phyloP scores from a whole-genome alignment of 345 rosid genomes.

The Anastatica hierochuntica region DNA sequence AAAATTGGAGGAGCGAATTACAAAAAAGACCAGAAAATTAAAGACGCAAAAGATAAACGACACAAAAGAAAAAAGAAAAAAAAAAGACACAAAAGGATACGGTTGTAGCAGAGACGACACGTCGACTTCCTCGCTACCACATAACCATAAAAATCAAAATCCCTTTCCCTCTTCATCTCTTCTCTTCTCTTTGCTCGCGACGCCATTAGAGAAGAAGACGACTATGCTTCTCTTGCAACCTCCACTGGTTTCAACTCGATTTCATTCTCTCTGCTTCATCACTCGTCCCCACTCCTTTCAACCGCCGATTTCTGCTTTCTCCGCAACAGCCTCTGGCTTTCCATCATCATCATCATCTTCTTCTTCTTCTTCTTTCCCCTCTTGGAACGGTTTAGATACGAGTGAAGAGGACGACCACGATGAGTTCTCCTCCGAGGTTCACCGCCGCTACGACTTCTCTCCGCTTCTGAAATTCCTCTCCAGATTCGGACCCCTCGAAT shows the following conservation, averaged over 20 bases:
- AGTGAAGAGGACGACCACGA: constrained; percentile 17
- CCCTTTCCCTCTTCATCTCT: background rate
- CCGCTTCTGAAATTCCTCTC: constrained; percentile 73
- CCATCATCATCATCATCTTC: constrained; percentile 11
- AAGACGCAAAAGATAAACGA: too few species aligned
- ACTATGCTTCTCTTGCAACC: constrained; percentile 42
- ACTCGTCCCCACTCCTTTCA: constrained; percentile 33
- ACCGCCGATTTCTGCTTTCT: constrained; percentile 17
- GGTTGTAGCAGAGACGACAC: background rate
- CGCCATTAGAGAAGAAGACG: constrained; percentile 16
- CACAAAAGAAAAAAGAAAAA: too few species aligned
- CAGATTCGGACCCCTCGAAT: constrained; percentile 17
- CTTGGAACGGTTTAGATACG: constrained; percentile 13
- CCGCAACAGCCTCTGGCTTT: constrained; percentile 19
- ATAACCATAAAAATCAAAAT: background rate
- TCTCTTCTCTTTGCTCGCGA: background rate
- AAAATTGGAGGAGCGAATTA: too few species aligned
- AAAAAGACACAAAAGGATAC: too few species aligned
- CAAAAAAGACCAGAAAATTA: too few species aligned
- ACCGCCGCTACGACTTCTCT: constrained; percentile 70
- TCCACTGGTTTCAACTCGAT: constrained; percentile 41
- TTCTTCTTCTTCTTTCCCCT: constrained; percentile 10
- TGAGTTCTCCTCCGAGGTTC: constrained; percentile 39
- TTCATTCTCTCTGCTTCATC: constrained; percentile 29
- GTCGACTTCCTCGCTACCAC: background rate